These are phyloP conservation scores for Apium graveolens DNA, from an alignment of 129 eudicot genomes.

Conservation along the genomic window DNA sequence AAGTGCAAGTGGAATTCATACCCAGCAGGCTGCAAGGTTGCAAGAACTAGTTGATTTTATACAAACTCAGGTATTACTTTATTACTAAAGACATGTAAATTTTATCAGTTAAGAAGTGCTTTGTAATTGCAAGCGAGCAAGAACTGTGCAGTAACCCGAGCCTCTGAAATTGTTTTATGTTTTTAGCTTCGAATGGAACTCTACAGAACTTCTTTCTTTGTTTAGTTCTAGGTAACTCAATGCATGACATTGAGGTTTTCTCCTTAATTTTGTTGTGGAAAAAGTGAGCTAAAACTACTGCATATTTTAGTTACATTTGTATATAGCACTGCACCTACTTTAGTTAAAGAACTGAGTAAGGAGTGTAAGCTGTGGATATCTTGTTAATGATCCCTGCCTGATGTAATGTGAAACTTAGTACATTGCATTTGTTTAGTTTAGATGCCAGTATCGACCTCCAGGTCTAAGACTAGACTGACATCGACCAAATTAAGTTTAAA, in stretches of 20 bases:
- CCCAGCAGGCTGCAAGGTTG: slow-evolving; percentile 87
- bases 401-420: background rate
- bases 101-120: background rate
- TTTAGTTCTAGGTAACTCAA: background rate
- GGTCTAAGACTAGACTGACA: background rate
- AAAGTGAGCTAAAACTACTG: background rate
- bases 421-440: background rate
- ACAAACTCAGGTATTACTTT: slow-evolving; percentile 65
- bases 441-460: background rate
- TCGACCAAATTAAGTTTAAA: background rate
- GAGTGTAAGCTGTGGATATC: background rate
- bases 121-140: background rate
- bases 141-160: background rate
- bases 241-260: background rate
- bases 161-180: background rate
- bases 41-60: slow-evolving; percentile 89
- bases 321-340: background rate
- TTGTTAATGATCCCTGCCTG: background rate
- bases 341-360: background rate
- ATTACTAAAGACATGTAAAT: background rate
- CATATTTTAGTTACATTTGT: background rate
- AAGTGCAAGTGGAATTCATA: slow-evolving; percentile 65
- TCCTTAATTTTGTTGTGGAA: background rate
- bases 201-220: background rate
- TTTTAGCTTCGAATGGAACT: background rate